A percentile compares a stretch with the other conserved stretches of the same genome.
These are phyloP conservation scores for Alopecurus myosuroides DNA, from an alignment of 176 grass and related monocot species.

Conservation along the genomic window DNA sequence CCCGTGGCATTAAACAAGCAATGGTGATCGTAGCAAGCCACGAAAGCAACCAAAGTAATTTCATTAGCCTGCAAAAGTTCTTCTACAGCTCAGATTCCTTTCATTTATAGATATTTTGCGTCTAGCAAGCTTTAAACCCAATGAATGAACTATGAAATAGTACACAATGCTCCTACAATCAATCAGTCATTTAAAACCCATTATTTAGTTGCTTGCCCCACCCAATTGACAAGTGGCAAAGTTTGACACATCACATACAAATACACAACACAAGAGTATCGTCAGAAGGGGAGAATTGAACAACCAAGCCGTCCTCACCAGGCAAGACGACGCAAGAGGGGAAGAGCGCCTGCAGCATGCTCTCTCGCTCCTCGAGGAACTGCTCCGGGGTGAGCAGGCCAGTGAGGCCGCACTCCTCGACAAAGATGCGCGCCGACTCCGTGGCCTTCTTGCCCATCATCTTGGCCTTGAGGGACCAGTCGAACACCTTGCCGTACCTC, in stretches of 20 bases:
- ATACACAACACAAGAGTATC: background rate
- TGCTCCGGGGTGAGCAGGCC: constrained; percentile 71
- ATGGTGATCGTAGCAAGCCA: background rate
- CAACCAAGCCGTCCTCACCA: constrained; percentile 31
- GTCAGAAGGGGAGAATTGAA: background rate
- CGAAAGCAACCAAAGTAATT: constrained; percentile 4
- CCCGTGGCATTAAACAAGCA: background rate
- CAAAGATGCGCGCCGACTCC: constrained; percentile 76
- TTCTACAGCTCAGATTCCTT: background rate
- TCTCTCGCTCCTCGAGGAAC: constrained; percentile 82
- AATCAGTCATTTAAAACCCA: background rate
- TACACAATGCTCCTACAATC: background rate
- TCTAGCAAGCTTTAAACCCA: background rate
- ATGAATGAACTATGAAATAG: background rate
- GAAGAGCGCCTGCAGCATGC: constrained; percentile 82
- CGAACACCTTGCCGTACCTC: constrained; percentile 82
- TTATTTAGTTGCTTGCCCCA: background rate
- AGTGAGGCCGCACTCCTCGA: constrained; percentile 60
- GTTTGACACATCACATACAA: background rate
- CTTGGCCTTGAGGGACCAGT: constrained; percentile 96
- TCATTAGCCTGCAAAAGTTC: background rate
- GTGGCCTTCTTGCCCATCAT: constrained; percentile 92
- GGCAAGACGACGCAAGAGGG: constrained; percentile 64
- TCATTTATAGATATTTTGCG: too few relatives aligned
- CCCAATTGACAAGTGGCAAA: background rate